Evolutionary conservation across 2,329 filamentous ascomycete species (phyloP).

Genomic region (Phialemoniopsis sp.): DNA sequence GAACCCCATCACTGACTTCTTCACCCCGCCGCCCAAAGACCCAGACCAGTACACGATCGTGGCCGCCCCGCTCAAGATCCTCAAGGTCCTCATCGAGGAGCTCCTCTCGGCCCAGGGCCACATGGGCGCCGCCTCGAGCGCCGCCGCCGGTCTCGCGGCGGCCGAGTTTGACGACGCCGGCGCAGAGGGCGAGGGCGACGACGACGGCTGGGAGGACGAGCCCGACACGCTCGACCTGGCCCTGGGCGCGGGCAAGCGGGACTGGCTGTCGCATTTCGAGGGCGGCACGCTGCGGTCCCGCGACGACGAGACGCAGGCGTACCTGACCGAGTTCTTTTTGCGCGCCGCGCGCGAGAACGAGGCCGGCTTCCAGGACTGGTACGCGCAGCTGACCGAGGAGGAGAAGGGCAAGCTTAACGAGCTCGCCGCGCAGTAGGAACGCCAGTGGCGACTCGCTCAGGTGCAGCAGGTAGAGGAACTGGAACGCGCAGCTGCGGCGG

Average conservation of each 20-base stretch:
- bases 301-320: conserved; percentile 88
- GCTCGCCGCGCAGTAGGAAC: conserved; percentile 29
- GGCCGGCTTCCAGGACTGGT: conserved; percentile 54
- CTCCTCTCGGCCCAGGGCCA: conserved; percentile 73
- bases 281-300: conserved; percentile 58
- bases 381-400: conserved; percentile 47
- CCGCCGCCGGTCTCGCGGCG: conserved; percentile 57
- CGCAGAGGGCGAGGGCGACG: conserved; percentile 52
- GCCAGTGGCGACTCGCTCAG: conserved; percentile 1
- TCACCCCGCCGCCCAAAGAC: conserved; percentile 42
- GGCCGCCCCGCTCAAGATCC: conserved; percentile 85
- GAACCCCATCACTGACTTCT: conserved; percentile 8
- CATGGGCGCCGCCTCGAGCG: conserved; percentile 50
- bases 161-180: conserved; percentile 54
- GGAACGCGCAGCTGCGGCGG: no score
- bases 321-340: conserved; percentile 78
- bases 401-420: conserved; percentile 54
- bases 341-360: conserved; percentile 51
- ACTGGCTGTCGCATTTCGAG: conserved; percentile 76
- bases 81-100: conserved; percentile 94
- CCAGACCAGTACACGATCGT: conserved; percentile 88
- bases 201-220: conserved; percentile 88
- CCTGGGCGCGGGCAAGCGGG: conserved; percentile 61
- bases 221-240: conserved; percentile 73
- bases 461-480: no score